Conservation (phyloP, 2,329 filamentous ascomycete species). For the Botrytis paeoniae region DNA sequence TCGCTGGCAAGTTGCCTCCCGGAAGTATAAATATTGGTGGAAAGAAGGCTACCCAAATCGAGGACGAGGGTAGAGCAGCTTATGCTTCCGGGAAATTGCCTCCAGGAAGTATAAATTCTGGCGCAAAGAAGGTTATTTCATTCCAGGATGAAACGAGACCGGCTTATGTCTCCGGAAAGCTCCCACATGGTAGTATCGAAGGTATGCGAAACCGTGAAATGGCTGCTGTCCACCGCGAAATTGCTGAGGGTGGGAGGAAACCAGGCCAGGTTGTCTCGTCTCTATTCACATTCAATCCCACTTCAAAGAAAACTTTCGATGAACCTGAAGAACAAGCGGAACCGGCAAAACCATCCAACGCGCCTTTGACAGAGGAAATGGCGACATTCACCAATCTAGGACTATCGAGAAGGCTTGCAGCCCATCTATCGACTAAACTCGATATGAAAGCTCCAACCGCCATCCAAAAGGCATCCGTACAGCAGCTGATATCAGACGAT, state of each 20-base stretch:
- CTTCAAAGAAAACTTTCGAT: slow-evolving; percentile 60
- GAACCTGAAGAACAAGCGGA: slow-evolving; percentile 47
- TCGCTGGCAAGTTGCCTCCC: slow-evolving; percentile 39
- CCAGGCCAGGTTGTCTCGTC: slow-evolving; percentile 76
- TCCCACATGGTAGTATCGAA: slow-evolving; percentile 32
- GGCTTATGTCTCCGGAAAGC: slow-evolving; percentile 35
- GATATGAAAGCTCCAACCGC: slow-evolving; percentile 86
- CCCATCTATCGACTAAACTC: slow-evolving; percentile 81
- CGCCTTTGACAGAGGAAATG: slow-evolving; percentile 77
- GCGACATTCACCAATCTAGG: slow-evolving; percentile 85
- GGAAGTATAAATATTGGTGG: slow-evolving; percentile 35
- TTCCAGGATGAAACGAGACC: slow-evolving; percentile 28
- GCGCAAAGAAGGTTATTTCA: slow-evolving; percentile 26
- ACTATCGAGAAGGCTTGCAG: slow-evolving; percentile 73
- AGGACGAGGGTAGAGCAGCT: slow-evolving; percentile 26
- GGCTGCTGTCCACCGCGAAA: slow-evolving; percentile 22
- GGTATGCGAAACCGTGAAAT: slow-evolving; percentile 33
- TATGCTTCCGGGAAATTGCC: slow-evolving; percentile 39
- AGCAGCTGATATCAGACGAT: slow-evolving; percentile 74
- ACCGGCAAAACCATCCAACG: slow-evolving; percentile 77
- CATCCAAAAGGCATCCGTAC: slow-evolving; percentile 87
- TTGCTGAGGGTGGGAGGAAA: slow-evolving; percentile 40
- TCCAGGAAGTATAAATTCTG: slow-evolving; percentile 38
- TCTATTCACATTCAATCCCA: slow-evolving; percentile 86
- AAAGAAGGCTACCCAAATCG: slow-evolving; percentile 24